Conservation (phyloP, 78 protist species). For the Dictyostelium purpureum region DNA sequence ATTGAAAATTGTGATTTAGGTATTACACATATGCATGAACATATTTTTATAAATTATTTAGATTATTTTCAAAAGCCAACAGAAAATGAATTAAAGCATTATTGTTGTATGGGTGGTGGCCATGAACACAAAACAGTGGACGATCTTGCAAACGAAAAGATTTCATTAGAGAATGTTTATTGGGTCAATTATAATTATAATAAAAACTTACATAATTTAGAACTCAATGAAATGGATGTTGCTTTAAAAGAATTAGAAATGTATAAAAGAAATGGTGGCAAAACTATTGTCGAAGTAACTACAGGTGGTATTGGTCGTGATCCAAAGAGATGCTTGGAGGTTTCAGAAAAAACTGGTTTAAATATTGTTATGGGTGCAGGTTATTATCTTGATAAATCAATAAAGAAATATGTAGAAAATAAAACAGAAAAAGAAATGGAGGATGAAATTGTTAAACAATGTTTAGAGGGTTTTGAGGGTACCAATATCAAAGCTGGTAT, state of each 20-base stretch:
- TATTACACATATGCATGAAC: constrained; percentile 57
- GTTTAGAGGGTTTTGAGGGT: constrained; percentile 31
- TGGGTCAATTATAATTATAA: constrained; percentile 54
- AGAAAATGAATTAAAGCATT: neutral
- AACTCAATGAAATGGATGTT: constrained; percentile 4
- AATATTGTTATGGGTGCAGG: constrained; percentile 75
- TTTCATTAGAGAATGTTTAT: neutral
- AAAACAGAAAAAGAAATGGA: constrained; percentile 42
- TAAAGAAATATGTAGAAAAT: neutral
- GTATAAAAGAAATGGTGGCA: constrained; percentile 41
- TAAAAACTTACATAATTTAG: constrained; percentile 26
- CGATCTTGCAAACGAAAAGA: constrained; percentile 13
- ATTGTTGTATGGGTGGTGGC: constrained; percentile 4
- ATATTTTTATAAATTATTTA: constrained; percentile 43
- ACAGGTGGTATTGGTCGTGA: constrained; percentile 62
- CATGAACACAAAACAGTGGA: neutral
- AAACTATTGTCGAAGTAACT: constrained; percentile 53
- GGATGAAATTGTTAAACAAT: constrained; percentile 47
- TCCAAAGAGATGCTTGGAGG: neutral
- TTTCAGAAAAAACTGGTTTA: neutral
- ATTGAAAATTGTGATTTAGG: constrained; percentile 21
- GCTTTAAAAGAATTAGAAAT: constrained; percentile 34
- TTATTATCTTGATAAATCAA: constrained; percentile 44
- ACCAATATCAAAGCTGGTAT: constrained; percentile 52
- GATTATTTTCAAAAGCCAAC: constrained; percentile 34